phyloP scores from a whole-genome alignment of 2,329 filamentous ascomycete species.

The Hypoxylon sp. region DNA sequence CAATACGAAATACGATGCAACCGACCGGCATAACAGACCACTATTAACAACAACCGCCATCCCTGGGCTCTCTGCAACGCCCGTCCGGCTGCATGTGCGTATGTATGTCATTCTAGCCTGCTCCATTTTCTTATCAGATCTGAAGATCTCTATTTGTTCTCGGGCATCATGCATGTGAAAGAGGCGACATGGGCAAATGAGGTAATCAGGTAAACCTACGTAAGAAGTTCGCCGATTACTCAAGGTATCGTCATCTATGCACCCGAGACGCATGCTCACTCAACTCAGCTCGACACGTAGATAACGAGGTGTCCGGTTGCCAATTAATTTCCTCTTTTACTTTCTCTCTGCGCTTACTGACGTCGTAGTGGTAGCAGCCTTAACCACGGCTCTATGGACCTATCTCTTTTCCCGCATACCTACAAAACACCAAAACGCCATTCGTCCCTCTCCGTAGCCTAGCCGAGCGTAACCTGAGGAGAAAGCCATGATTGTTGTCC shows the following conservation, averaged over 20 bases:
- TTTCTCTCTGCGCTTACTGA: background rate
- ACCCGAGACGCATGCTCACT: background rate
- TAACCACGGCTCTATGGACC: conserved; percentile 9
- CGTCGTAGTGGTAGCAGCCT: background rate
- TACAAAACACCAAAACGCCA: conserved; percentile 27
- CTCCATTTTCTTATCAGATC: conserved; percentile 4
- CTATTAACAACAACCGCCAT: no score
- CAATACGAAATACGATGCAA: conserved; percentile 40
- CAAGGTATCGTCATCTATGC: background rate
- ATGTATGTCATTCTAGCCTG: background rate
- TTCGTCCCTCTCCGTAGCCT: conserved; percentile 2
- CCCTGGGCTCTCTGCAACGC: background rate
- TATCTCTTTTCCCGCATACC: conserved; percentile 1
- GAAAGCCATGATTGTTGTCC: conserved; percentile 23
- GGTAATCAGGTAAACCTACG: background rate
- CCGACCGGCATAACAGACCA: conserved; percentile 1
- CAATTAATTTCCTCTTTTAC: background rate
- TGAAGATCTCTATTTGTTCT: background rate
- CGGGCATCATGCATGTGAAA: background rate
- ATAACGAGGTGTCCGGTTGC: background rate
- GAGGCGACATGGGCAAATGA: background rate
- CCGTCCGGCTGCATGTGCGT: background rate
- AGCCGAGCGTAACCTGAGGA: conserved; percentile 18
- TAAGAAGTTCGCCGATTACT: no score
- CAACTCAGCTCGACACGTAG: background rate